Evolutionary conservation across 371 early-diverging fungal genomes (phyloP).

Genomic region (Zychaea mexicana): DNA sequence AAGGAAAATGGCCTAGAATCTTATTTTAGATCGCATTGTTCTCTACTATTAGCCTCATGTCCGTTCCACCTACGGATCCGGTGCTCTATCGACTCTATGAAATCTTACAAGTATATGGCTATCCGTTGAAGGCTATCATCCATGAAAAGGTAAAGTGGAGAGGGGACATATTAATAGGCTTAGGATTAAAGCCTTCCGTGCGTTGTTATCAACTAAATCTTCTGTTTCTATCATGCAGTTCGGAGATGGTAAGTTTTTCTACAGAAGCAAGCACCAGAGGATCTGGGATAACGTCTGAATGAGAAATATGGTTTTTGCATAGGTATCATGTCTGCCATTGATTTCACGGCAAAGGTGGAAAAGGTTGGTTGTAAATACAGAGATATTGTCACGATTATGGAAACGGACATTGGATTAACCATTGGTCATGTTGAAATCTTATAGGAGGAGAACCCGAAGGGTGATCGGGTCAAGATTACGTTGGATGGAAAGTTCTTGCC

Average conservation of each 20-base stretch:
- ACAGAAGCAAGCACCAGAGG: too few species aligned
- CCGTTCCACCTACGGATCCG: conserved; percentile 55
- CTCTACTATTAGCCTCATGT: conserved; percentile 33
- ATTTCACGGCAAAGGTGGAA: conserved; percentile 62
- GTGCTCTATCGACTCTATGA: conserved; percentile 59
- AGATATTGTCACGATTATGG: neutral
- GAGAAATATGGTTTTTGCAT: too few species aligned
- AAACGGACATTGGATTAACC: too few species aligned
- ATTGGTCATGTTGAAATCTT: neutral
- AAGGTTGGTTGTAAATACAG: conserved; percentile 36
- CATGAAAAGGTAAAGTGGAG: conserved; percentile 49
- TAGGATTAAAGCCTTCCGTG: neutral
- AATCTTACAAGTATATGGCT: conserved; percentile 57
- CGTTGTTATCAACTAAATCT: too few species aligned
- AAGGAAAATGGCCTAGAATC: neutral
- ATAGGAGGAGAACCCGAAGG: conserved; percentile 48
- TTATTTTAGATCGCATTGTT: neutral
- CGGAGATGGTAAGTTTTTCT: too few species aligned
- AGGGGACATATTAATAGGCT: neutral
- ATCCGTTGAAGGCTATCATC: conserved; percentile 54
- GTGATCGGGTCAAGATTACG: conserved; percentile 54
- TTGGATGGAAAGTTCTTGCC: conserved; percentile 61
- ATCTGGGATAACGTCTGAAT: too few species aligned
- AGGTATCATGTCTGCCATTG: conserved; percentile 66
- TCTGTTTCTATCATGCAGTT: conserved; percentile 33